Evolutionary conservation across 164 flowering plant species (phyloP).

Genomic region (Kingdonia uniflora): DNA sequence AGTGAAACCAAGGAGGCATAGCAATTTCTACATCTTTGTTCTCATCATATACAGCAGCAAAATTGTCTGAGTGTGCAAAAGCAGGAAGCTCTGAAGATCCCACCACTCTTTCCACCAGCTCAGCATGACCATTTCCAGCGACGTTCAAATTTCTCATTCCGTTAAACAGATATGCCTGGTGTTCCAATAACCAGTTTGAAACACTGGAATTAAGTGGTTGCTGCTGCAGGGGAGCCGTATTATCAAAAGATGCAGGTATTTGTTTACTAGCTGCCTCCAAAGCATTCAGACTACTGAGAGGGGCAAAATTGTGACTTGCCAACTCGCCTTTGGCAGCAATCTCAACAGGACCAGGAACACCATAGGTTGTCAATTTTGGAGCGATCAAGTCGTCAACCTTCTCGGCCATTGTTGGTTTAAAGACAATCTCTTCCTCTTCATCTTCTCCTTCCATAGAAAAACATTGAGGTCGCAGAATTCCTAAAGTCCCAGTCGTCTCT

Average conservation of each 20-base stretch:
- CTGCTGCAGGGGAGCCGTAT: constrained; percentile 21
- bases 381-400: constrained; percentile 28
- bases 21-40: constrained; percentile 24
- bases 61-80: constrained; percentile 26
- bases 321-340: constrained; percentile 22
- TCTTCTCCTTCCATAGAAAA: constrained; percentile 49
- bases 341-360: constrained; percentile 21
- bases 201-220: constrained; percentile 27
- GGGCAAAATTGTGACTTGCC: constrained; percentile 18
- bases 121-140: constrained; percentile 40
- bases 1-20: constrained; percentile 36
- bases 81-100: constrained; percentile 22
- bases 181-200: constrained; percentile 44
- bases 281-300: constrained; percentile 17
- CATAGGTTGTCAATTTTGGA: constrained; percentile 21
- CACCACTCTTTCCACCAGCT: constrained; percentile 20
- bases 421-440: constrained; percentile 91
- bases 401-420: constrained; percentile 58
- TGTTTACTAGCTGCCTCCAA: constrained; percentile 17
- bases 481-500: constrained; percentile 15
- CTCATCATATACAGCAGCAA: constrained; percentile 16
- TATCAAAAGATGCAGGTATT: constrained; percentile 22
- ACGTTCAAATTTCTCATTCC: constrained; percentile 40
- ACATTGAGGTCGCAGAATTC: constrained; percentile 15
- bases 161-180: constrained; percentile 27